phyloP scores from a whole-genome alignment of 1,284 basidiomycete species.

The Chiua sp. region DNA sequence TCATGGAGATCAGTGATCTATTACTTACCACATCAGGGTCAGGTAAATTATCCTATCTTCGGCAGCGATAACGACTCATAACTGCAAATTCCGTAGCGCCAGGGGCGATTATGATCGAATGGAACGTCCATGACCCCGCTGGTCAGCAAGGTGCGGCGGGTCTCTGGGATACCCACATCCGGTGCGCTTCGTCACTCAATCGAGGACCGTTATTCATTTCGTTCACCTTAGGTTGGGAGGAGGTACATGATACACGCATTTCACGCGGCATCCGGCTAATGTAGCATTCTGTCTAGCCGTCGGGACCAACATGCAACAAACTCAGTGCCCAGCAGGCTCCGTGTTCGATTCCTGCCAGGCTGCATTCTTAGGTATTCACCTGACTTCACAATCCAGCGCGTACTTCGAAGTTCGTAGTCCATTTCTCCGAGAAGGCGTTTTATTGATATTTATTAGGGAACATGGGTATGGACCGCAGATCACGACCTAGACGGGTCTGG shows the following conservation, averaged over 20 bases:
- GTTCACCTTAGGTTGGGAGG: slow-evolving; percentile 29
- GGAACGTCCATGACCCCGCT: slow-evolving; percentile 56
- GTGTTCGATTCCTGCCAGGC: slow-evolving; percentile 45
- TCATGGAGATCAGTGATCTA: slow-evolving; percentile 52
- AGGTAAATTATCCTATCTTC: slow-evolving; percentile 27
- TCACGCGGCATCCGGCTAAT: not conserved
- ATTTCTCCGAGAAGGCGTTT: too few species aligned
- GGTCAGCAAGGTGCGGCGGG: slow-evolving; percentile 55
- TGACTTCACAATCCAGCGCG: slow-evolving; percentile 54
- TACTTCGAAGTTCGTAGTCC: slow-evolving; percentile 46
- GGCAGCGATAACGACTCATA: not conserved
- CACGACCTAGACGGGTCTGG: slow-evolving; percentile 50
- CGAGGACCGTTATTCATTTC: not conserved
- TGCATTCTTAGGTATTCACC: slow-evolving; percentile 57
- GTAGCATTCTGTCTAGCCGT: slow-evolving; percentile 30
- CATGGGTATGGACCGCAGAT: slow-evolving; percentile 66
- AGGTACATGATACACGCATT: slow-evolving; percentile 13
- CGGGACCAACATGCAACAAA: slow-evolving; percentile 47
- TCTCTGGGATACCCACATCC: slow-evolving; percentile 64
- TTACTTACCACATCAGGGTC: slow-evolving; percentile 49
- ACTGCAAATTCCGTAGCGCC: slow-evolving; percentile 41
- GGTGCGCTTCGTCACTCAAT: slow-evolving; percentile 36
- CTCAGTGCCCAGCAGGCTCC: slow-evolving; percentile 42
- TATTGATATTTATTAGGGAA: slow-evolving; percentile 34
- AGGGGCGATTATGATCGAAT: slow-evolving; percentile 60